These are phyloP conservation scores for Dictyostelium discoideum DNA, from an alignment of 78 protist species.

Conservation along the genomic window DNA sequence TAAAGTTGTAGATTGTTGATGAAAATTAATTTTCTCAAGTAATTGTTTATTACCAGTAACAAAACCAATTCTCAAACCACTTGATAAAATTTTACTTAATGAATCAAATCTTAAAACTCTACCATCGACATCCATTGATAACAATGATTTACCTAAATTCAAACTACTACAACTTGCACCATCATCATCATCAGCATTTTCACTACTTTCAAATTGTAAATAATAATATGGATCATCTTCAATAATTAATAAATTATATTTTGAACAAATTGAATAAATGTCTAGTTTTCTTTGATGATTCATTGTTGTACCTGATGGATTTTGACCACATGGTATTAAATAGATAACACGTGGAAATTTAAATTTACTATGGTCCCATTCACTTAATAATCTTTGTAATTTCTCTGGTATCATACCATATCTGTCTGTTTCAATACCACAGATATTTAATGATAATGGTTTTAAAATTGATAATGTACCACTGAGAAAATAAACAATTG, in stretches of 20 bases:
- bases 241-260: constrained; percentile 87
- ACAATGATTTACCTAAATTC: not conserved
- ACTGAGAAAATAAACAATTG: not conserved
- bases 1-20: constrained; percentile 74
- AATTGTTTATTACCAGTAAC: constrained; percentile 84
- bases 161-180: not conserved
- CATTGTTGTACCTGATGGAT: constrained; percentile 92
- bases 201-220: constrained; percentile 62
- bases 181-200: not conserved
- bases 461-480: constrained; percentile 65
- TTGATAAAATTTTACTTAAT: constrained; percentile 86
- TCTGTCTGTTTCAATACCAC: constrained; percentile 60
- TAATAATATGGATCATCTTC: constrained; percentile 97
- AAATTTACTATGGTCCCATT: constrained; percentile 15
- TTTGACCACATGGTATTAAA: constrained; percentile 90
- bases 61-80: constrained; percentile 92
- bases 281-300: constrained; percentile 68
- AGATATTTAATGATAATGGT: constrained; percentile 35
- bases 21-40: constrained; percentile 74
- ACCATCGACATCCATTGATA: constrained; percentile 90
- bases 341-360: constrained; percentile 84
- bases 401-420: constrained; percentile 67
- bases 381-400: constrained; percentile 9
- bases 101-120: constrained; percentile 94
- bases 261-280: constrained; percentile 62